Conservation (phyloP, 2,329 filamentous ascomycete genomes). For the Graphilbum ipis-grandicollis region DNA sequence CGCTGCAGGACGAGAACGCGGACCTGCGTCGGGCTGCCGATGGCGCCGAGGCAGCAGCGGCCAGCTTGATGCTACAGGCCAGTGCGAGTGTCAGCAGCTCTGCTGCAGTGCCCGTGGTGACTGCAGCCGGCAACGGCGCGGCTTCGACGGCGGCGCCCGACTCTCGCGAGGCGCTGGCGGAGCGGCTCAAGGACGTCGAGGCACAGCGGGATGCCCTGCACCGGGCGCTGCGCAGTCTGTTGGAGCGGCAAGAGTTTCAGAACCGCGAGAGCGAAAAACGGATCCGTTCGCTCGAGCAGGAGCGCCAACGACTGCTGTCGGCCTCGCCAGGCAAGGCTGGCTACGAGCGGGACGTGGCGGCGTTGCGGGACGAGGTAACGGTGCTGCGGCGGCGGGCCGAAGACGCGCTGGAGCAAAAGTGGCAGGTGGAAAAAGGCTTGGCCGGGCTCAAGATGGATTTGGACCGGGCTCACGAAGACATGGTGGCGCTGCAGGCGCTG, state of each 20-base stretch:
- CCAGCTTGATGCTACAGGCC: background rate
- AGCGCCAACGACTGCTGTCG: conserved; percentile 57
- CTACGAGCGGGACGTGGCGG: conserved; percentile 69
- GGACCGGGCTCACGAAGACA: conserved; percentile 87
- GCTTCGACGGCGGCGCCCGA: conserved; percentile 20
- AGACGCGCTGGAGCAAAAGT: conserved; percentile 88
- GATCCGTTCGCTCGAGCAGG: conserved; percentile 56
- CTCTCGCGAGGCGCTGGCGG: conserved; percentile 52
- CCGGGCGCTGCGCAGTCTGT: conserved; percentile 64
- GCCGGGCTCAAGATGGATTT: conserved; percentile 66
- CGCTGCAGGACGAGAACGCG: conserved; percentile 35
- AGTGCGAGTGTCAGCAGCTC: too few relatives aligned
- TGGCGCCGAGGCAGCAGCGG: conserved; percentile 1
- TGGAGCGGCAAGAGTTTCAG: conserved; percentile 74
- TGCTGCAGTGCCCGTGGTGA: too few relatives aligned
- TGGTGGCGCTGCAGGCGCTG: conserved; percentile 60
- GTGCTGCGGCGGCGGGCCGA: conserved; percentile 73
- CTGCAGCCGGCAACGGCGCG: too few relatives aligned
- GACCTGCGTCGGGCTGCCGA: conserved; percentile 22
- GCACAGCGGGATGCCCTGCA: conserved; percentile 87
- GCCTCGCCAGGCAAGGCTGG: conserved; percentile 55
- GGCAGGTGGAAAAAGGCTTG: conserved; percentile 26
- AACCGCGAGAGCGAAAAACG: conserved; percentile 70
- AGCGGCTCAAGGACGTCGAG: conserved; percentile 81
- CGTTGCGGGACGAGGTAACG: conserved; percentile 69